phyloP scores from a whole-genome alignment of 2,329 filamentous ascomycete species.

The Microdochium bolleyi region DNA sequence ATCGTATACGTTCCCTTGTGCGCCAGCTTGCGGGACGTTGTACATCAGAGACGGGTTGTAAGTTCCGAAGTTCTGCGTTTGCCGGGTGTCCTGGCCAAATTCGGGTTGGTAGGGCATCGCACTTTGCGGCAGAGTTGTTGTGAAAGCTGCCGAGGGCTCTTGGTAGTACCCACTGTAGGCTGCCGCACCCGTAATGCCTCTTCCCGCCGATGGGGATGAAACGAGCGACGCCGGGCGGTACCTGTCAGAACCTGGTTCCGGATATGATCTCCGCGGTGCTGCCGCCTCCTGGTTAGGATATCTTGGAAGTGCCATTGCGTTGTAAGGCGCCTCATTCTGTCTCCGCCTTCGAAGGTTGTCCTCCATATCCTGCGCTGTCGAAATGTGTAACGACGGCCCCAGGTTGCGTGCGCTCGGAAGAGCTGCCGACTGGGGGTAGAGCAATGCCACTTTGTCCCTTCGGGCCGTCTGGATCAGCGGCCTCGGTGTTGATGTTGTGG shows the following conservation, averaged over 20 bases:
- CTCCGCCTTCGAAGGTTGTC: constrained; percentile 65
- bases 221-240: constrained; percentile 41
- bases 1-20: constrained; percentile 65
- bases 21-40: constrained; percentile 58
- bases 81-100: constrained; percentile 55
- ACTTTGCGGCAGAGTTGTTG: constrained; percentile 47
- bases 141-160: constrained; percentile 42
- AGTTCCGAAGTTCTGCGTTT: constrained; percentile 44
- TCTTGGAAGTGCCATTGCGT: constrained; percentile 50
- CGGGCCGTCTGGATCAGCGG: neutral
- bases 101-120: constrained; percentile 48
- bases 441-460: constrained; percentile 53
- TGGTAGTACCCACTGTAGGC: constrained; percentile 54
- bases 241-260: constrained; percentile 38
- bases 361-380: constrained; percentile 61
- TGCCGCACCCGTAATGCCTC: constrained; percentile 47
- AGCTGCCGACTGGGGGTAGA: constrained; percentile 52
- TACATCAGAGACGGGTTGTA: constrained; percentile 71
- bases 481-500: neutral
- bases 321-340: constrained; percentile 59
- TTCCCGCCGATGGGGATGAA: constrained; percentile 36
- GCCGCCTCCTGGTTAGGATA: constrained; percentile 43
- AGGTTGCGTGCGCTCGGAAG: constrained; percentile 60
- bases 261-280: constrained; percentile 37
- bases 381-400: constrained; percentile 49